Evolutionary conservation across 192 early-diverging fungal species (phyloP).

Genomic region (Cetraspora pellucida): DNA sequence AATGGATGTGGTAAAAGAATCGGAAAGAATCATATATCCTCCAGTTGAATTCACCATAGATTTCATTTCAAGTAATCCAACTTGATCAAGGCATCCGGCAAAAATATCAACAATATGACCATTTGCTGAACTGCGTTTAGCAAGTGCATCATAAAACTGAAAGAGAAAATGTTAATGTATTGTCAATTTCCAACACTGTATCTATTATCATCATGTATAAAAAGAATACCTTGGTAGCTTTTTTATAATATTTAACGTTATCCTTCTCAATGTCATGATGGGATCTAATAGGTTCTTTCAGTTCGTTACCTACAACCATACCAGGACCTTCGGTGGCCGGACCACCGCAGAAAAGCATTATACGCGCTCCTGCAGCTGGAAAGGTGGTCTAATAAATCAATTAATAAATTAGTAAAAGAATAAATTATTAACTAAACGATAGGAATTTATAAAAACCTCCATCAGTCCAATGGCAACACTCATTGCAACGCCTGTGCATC

Average conservation of each 20-base stretch:
- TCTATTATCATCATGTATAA: not conserved
- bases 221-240: conserved; percentile 74
- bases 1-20: conserved; percentile 92
- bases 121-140: conserved; percentile 83
- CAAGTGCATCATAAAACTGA: conserved; percentile 89
- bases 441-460: conserved; percentile 58
- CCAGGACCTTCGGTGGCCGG: conserved; percentile 95
- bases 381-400: conserved; percentile 66
- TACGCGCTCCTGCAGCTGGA: conserved; percentile 87
- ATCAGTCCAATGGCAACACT: conserved; percentile 89
- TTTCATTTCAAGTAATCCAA: conserved; percentile 98
- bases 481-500: conserved; percentile 95
- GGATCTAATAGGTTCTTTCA: conserved; percentile 93
- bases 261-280: conserved; percentile 99
- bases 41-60: conserved; percentile 84
- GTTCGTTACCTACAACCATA: conserved; percentile 88
- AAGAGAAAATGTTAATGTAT: not conserved
- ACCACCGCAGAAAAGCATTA: conserved; percentile 94
- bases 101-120: conserved; percentile 96
- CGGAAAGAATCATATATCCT: conserved; percentile 92
- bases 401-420: not conserved
- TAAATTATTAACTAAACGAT: not conserved
- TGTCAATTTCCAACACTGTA: not conserved
- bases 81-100: conserved; percentile 96
- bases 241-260: conserved; percentile 87